These are phyloP conservation scores for Adenanthera pavonina DNA, from an alignment of 306 rosid genomes.

Conservation along the genomic window DNA sequence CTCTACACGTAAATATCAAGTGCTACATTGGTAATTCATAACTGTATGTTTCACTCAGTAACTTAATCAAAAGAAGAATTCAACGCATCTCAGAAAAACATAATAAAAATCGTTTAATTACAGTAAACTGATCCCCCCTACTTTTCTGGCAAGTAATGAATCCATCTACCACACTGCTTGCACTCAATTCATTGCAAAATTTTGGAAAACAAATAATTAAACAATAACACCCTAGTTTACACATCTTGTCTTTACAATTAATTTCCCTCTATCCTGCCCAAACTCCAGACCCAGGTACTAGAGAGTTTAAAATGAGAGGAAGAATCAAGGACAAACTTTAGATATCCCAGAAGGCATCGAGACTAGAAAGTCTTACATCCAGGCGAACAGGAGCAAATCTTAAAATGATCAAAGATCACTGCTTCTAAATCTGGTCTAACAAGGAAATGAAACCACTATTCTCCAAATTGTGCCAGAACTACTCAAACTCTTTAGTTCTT, in stretches of 20 bases:
- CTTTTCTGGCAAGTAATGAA: not conserved
- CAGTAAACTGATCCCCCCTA: not conserved
- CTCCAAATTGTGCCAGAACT: not conserved
- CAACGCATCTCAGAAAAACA: not conserved
- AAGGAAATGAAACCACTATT: not conserved
- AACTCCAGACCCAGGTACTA: not conserved
- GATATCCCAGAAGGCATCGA: not conserved
- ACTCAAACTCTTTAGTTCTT: not conserved
- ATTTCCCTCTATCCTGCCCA: not conserved
- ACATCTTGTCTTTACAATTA: not conserved
- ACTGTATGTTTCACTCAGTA: not conserved
- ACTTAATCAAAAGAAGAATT: not conserved
- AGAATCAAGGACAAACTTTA: not conserved
- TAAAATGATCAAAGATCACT: not conserved
- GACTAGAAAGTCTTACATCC: not conserved
- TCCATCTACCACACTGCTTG: not conserved
- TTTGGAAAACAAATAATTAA: not conserved
- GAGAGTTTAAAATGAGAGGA: not conserved
- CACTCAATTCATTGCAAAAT: not conserved
- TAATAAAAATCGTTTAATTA: not conserved
- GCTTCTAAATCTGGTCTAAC: slow-evolving; percentile 1
- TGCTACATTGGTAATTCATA: not conserved
- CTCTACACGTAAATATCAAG: not conserved
- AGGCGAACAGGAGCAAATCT: not conserved
- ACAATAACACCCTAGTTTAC: not conserved